Conservation (phyloP, 2,329 filamentous ascomycete species). For the Pseudofabraea citricarpa region DNA sequence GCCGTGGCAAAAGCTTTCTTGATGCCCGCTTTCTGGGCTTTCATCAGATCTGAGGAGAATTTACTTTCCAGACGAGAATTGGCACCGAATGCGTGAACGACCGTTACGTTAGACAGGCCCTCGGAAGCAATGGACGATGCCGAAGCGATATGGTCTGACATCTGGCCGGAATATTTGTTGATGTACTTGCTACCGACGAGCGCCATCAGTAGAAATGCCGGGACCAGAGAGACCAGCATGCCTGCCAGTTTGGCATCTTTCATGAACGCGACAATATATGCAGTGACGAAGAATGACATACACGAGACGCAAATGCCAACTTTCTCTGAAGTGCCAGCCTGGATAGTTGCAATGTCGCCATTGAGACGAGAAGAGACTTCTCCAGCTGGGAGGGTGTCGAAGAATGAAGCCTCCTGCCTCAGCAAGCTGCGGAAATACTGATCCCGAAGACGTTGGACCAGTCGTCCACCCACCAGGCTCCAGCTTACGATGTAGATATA, state of each 20-base stretch:
- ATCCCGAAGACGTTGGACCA: conserved; percentile 49
- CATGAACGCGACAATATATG: conserved; percentile 56
- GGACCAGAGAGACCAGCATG: conserved; percentile 48
- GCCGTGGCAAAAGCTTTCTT: conserved; percentile 45
- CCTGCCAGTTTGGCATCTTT: conserved; percentile 48
- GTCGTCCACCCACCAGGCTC: conserved; percentile 48
- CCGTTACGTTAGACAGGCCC: conserved; percentile 42
- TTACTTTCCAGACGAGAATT: conserved; percentile 42
- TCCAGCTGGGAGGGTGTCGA: conserved; percentile 47
- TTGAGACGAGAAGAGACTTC: conserved; percentile 45
- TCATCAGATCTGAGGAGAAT: conserved; percentile 39
- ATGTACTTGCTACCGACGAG: conserved; percentile 43
- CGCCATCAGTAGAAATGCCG: conserved; percentile 28
- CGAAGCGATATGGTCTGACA: conserved; percentile 40
- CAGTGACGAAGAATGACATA: conserved; percentile 51
- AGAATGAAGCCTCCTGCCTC: conserved; percentile 48
- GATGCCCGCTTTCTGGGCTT: conserved; percentile 37
- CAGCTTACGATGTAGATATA: conserved; percentile 60
- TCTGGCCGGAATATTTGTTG: conserved; percentile 36
- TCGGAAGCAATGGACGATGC: conserved; percentile 49
- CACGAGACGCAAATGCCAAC: conserved; percentile 51
- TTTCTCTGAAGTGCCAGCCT: conserved; percentile 54
- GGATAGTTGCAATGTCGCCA: conserved; percentile 51
- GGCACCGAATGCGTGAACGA: conserved; percentile 49
- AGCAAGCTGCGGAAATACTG: conserved; percentile 45